Conservation (phyloP, 1,139 yeast species). For the Debaryomyces coudertii region DNA sequence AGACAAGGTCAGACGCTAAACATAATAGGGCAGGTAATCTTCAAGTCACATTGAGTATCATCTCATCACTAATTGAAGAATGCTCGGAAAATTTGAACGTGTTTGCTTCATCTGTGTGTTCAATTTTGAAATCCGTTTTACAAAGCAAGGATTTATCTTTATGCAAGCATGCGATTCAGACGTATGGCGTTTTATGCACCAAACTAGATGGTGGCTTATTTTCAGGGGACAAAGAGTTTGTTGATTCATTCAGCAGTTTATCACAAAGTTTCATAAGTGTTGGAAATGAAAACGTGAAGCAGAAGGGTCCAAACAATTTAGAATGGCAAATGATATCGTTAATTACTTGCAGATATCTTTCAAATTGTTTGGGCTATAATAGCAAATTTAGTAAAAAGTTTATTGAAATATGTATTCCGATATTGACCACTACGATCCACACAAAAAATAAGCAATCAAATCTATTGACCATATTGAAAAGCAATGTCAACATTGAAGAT, state of each 20-base stretch:
- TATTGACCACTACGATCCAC: constrained; percentile 38
- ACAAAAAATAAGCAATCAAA: constrained; percentile 18
- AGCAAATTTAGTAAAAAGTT: constrained; percentile 41
- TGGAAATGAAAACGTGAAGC: constrained; percentile 21
- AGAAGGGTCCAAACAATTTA: constrained; percentile 36
- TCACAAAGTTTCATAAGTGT: constrained; percentile 37
- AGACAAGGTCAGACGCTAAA: constrained; percentile 63
- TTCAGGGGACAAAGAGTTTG: constrained; percentile 69
- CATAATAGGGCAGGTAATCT: constrained; percentile 75
- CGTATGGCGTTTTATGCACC: constrained; percentile 63
- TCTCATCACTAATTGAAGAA: constrained; percentile 68
- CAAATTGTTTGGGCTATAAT: constrained; percentile 47
- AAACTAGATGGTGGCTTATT: constrained; percentile 70
- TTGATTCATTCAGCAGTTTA: constrained; percentile 51
- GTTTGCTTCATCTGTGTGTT: constrained; percentile 65
- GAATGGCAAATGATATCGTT: constrained; percentile 57
- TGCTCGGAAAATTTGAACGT: constrained; percentile 85
- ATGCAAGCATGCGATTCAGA: constrained; percentile 52
- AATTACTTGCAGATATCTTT: constrained; percentile 46
- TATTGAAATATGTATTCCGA: constrained; percentile 44
- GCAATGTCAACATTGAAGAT: constrained; percentile 30
- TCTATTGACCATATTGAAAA: constrained; percentile 27
- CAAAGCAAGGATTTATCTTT: constrained; percentile 57
- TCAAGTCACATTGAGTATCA: constrained; percentile 75
- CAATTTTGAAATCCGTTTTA: constrained; percentile 50